phyloP scores from a whole-genome alignment of 805 yeast genomes.

The Teunomyces pallodes region DNA sequence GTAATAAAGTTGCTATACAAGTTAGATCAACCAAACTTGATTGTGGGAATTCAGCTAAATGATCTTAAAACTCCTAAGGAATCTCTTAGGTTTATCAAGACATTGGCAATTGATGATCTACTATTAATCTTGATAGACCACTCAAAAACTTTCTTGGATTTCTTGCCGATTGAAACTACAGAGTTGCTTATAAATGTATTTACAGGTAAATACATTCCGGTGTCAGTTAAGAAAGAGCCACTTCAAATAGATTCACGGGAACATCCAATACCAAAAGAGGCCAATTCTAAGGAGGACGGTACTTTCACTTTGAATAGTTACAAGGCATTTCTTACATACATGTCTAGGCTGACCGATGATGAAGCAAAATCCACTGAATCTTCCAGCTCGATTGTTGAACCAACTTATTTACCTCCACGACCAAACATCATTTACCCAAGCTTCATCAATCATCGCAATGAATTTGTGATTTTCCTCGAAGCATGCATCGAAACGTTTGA shows the following conservation, averaged over 20 bases:
- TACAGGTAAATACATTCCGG: constrained; percentile 75
- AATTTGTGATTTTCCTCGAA: constrained; percentile 88
- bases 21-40: constrained; percentile 68
- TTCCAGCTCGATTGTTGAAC: constrained; percentile 24
- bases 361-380: constrained; percentile 1
- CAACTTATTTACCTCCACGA: constrained; percentile 87
- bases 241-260: not conserved
- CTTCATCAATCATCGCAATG: constrained; percentile 80
- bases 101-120: constrained; percentile 73
- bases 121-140: constrained; percentile 65
- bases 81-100: constrained; percentile 63
- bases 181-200: constrained; percentile 79
- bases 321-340: constrained; percentile 28
- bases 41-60: constrained; percentile 70
- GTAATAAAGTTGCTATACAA: constrained; percentile 70
- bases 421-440: constrained; percentile 86
- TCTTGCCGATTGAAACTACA: constrained; percentile 77
- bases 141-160: constrained; percentile 62
- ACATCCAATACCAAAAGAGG: not conserved
- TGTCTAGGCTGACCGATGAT: constrained; percentile 15
- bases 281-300: constrained; percentile 14
- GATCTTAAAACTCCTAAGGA: constrained; percentile 60
- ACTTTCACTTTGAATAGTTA: constrained; percentile 29
- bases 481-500: constrained; percentile 83
- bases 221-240: constrained; percentile 9